These are phyloP conservation scores for Tulasnella sp. DNA, from an alignment of 768 basidiomycete species.

Conservation along the genomic window DNA sequence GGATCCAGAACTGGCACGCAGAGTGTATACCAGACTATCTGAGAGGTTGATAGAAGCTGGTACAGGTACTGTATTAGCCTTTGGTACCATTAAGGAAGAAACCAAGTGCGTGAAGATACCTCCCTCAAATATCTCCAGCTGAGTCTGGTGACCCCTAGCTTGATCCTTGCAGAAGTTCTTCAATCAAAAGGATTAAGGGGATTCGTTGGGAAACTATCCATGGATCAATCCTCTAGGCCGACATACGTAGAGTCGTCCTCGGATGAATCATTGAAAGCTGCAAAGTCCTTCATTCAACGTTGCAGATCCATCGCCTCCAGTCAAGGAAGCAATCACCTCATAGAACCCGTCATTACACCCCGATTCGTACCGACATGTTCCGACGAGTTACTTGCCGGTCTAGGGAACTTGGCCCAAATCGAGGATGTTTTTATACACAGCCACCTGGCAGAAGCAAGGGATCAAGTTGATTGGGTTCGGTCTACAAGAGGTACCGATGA, in stretches of 20 bases:
- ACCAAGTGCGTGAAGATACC: constrained; percentile 50
- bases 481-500: constrained; percentile 49
- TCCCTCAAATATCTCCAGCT: no score
- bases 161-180: constrained; percentile 68
- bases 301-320: constrained; percentile 34
- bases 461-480: constrained; percentile 61
- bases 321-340: constrained; percentile 36
- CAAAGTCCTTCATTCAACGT: constrained; percentile 41
- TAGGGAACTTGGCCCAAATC: constrained; percentile 41
- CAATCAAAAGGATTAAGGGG: constrained; percentile 57
- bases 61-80: constrained; percentile 63
- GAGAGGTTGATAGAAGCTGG: constrained; percentile 55
- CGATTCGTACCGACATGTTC: constrained; percentile 86
- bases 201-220: constrained; percentile 81
- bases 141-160: constrained; percentile 35
- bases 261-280: constrained; percentile 37
- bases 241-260: constrained; percentile 49
- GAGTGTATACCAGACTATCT: constrained; percentile 56
- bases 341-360: constrained; percentile 77
- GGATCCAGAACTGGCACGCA: constrained; percentile 43
- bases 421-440: constrained; percentile 53
- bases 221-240: constrained; percentile 64
- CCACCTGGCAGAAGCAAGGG: constrained; percentile 70
- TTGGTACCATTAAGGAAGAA: constrained; percentile 71
- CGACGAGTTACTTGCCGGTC: constrained; percentile 46